These are phyloP conservation scores for Sonneratia alba DNA, from an alignment of 345 rosid species.

Conservation along the genomic window DNA sequence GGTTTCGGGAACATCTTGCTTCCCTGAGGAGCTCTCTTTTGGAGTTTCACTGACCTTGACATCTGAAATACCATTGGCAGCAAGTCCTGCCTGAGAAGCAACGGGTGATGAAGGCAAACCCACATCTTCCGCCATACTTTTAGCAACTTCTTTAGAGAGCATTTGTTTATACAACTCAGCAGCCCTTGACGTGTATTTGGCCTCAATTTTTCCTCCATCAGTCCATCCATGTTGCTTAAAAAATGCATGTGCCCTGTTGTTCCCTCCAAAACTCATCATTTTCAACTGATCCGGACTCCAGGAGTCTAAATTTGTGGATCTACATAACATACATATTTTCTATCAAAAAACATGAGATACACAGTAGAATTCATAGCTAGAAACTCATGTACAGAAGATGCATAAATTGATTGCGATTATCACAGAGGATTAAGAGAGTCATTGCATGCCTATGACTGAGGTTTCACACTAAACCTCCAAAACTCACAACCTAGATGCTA, in stretches of 20 bases:
- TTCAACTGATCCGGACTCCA: conserved; percentile 86
- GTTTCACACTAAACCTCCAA: neutral
- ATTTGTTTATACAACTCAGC: conserved; percentile 79
- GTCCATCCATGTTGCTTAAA: conserved; percentile 98
- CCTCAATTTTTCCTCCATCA: conserved; percentile 80
- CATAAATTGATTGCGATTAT: neutral
- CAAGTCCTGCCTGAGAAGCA: conserved; percentile 45
- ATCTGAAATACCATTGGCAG: conserved; percentile 46
- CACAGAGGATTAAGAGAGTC: neutral
- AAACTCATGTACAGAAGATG: neutral
- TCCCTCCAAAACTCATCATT: conserved; percentile 81
- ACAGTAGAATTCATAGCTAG: neutral
- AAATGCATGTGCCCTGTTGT: conserved; percentile 79
- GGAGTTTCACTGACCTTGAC: conserved; percentile 35
- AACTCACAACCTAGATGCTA: neutral
- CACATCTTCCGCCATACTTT: conserved; percentile 56
- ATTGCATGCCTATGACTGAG: neutral
- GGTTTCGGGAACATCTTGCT: conserved; percentile 37
- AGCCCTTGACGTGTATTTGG: conserved; percentile 95
- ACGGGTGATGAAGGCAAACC: conserved; percentile 57
- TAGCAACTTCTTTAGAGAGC: conserved; percentile 82
- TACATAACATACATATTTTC: conserved; percentile 13
- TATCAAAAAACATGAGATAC: conserved; percentile 3
- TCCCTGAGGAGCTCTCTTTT: conserved; percentile 36
- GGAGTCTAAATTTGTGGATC: conserved; percentile 93